Conservation (phyloP, 768 basidiomycete species). For the Terana coerulea region DNA sequence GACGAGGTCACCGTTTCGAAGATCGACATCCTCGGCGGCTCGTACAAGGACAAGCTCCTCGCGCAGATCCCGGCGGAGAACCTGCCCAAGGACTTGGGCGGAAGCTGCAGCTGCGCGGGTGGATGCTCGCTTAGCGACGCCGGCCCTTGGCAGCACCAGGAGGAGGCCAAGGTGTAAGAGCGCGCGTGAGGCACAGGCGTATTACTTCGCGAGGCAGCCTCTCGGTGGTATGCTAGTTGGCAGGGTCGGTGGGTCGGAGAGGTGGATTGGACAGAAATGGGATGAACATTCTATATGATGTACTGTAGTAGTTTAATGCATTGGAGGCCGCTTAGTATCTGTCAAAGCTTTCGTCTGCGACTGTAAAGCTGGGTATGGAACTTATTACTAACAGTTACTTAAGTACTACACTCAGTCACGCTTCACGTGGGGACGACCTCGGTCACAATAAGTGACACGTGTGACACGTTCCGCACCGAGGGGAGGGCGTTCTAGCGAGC, state of each 20-base stretch:
- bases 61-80: conserved; percentile 82
- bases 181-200: too few relatives aligned
- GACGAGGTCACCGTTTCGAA: conserved; percentile 94
- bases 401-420: too few relatives aligned
- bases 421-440: too few relatives aligned
- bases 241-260: not conserved
- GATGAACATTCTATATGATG: not conserved
- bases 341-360: too few relatives aligned
- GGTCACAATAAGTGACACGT: conserved; percentile 1
- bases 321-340: too few relatives aligned
- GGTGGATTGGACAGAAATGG: not conserved
- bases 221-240: not conserved
- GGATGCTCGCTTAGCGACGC: conserved; percentile 88
- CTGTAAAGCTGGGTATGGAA: too few relatives aligned
- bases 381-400: too few relatives aligned
- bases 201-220: too few relatives aligned
- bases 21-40: conserved; percentile 81
- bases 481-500: not conserved
- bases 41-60: conserved; percentile 73
- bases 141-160: conserved; percentile 76
- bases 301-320: conserved; percentile 7
- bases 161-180: not conserved
- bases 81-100: conserved; percentile 84
- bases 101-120: conserved; percentile 67
- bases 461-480: conserved; percentile 9